phyloP scores from a whole-genome alignment of 2,329 filamentous ascomycete species.

The Stachybotrys chlorohalonatus region DNA sequence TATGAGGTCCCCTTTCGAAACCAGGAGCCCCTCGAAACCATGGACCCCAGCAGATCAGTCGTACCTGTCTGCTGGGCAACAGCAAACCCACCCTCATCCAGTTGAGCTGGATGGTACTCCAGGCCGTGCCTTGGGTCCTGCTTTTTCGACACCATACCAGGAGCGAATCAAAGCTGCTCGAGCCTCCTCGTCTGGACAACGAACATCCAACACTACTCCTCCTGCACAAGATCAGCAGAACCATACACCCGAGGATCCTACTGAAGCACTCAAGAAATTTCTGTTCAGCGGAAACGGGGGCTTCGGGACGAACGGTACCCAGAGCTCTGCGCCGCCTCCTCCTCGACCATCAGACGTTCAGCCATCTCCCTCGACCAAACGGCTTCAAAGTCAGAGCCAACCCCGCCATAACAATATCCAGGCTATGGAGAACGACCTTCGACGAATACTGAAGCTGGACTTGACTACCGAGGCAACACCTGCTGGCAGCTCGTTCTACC shows the following conservation, averaged over 20 bases:
- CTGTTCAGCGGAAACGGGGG: conserved; percentile 33
- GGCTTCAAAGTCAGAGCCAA: background rate
- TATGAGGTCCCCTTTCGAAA: conserved; percentile 24
- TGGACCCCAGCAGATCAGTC: conserved; percentile 14
- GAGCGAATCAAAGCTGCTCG: conserved; percentile 51
- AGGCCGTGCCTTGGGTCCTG: conserved; percentile 48
- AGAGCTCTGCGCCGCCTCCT: background rate
- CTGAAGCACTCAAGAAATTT: conserved; percentile 48
- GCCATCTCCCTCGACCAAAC: background rate
- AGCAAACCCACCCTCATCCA: conserved; percentile 15
- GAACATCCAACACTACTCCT: conserved; percentile 6
- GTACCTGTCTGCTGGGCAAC: conserved; percentile 12
- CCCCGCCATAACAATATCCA: conserved; percentile 25
- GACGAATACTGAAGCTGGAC: conserved; percentile 41
- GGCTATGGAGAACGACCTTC: conserved; percentile 44
- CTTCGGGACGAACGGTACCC: conserved; percentile 6
- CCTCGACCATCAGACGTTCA: background rate
- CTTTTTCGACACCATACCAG: conserved; percentile 59
- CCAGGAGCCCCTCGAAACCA: conserved; percentile 10
- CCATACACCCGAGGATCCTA: conserved; percentile 17
- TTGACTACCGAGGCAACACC: conserved; percentile 10
- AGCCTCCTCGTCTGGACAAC: conserved; percentile 16
- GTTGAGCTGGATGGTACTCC: conserved; percentile 55
- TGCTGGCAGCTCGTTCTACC: conserved; percentile 11
- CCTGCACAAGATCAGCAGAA: conserved; percentile 3